Evolutionary conservation across 768 basidiomycete genomes (phyloP).

Genomic region (Lentinula raphanica): DNA sequence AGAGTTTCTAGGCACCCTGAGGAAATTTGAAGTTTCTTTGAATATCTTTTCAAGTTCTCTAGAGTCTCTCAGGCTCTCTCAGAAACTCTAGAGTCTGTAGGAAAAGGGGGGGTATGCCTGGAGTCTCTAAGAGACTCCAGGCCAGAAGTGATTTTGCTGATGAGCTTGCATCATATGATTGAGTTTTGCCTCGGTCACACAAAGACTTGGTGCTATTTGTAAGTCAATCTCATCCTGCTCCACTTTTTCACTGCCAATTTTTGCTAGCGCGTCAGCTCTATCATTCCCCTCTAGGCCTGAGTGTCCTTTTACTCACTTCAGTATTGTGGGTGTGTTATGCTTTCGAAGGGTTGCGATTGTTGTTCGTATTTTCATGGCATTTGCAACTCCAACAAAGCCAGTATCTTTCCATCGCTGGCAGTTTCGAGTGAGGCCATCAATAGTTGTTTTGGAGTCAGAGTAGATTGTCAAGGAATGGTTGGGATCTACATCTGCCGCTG

Average conservation of each 20-base stretch:
- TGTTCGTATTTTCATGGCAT: background rate
- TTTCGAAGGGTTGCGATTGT: slow-evolving; percentile 5
- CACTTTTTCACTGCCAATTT: slow-evolving; percentile 10
- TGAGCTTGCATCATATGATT: too few species aligned
- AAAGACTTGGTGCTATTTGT: background rate
- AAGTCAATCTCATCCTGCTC: slow-evolving; percentile 7
- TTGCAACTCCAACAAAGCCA: background rate
- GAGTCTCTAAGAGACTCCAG: too few species aligned
- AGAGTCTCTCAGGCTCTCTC: too few species aligned
- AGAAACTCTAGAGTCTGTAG: too few species aligned
- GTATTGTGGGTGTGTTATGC: slow-evolving; percentile 12
- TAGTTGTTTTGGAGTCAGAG: background rate
- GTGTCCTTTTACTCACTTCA: slow-evolving; percentile 24
- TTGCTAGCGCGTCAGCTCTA: slow-evolving; percentile 17
- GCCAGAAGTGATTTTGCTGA: too few species aligned
- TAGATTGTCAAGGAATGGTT: background rate
- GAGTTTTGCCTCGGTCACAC: slow-evolving; percentile 13
- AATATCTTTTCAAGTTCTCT: too few species aligned
- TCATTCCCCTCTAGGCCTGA: slow-evolving; percentile 16
- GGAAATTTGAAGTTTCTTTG: too few species aligned
- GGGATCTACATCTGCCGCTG: background rate
- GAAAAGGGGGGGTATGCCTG: too few species aligned
- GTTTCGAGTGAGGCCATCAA: background rate
- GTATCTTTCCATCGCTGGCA: background rate
- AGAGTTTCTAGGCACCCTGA: too few species aligned